A percentile compares a stretch with the other conserved stretches of the same genome.
Conservation (phyloP, 441 rosid genomes). For the Pelargonium australe region DNA sequence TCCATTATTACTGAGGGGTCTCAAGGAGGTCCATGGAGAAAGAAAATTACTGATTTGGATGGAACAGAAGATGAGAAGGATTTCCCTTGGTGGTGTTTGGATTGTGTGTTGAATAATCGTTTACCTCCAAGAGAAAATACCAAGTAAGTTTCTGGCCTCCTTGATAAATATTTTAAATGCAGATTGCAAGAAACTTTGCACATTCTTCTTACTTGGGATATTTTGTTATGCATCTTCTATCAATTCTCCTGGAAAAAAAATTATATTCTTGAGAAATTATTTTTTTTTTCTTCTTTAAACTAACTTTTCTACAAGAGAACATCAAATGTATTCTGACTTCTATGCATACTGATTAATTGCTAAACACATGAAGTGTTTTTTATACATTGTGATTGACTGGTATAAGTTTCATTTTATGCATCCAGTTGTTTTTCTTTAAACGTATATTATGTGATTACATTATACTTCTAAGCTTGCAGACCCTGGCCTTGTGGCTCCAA, state of each 20-base stretch:
- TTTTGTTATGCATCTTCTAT: background rate
- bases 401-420: background rate
- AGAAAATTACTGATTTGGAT: conserved; percentile 77
- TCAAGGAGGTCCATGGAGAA: conserved; percentile 98
- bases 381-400: background rate
- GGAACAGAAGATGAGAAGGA: conserved; percentile 97
- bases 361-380: background rate
- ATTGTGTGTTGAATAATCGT: conserved; percentile 86
- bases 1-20: conserved; percentile 91
- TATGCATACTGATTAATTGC: background rate
- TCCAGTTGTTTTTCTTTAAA: background rate
- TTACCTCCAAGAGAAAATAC: conserved; percentile 89
- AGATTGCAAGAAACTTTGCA: background rate
- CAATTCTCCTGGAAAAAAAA: background rate
- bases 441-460: background rate
- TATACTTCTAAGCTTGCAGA: background rate
- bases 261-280: background rate
- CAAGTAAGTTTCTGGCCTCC: conserved; percentile 45
- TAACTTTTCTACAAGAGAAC: background rate
- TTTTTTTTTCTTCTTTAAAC: background rate
- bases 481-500: background rate
- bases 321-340: background rate
- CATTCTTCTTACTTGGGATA: background rate
- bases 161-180: background rate
- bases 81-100: conserved; percentile 93